Evolutionary conservation across 2,329 filamentous ascomycete genomes (phyloP).

Genomic region (Myriosclerotinia duriaeana): DNA sequence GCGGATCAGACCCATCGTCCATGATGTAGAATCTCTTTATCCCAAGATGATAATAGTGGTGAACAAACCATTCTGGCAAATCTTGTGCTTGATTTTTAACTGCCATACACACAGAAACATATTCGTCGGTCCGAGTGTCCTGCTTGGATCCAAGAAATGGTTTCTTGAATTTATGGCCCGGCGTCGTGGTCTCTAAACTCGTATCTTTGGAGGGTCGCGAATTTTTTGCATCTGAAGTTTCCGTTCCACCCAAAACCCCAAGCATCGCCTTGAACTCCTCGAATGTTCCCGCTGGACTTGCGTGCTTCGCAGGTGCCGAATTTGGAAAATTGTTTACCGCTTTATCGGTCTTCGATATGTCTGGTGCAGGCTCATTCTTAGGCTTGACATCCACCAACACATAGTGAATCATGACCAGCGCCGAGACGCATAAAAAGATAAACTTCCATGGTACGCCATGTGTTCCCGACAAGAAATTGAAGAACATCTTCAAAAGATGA

Average conservation of each 20-base stretch:
- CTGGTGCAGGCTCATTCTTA: neutral
- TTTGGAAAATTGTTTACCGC: neutral
- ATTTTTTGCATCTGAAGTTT: neutral
- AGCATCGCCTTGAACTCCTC: conserved; percentile 25
- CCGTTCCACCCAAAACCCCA: neutral
- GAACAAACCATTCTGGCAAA: conserved; percentile 36
- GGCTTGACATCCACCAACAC: conserved; percentile 18
- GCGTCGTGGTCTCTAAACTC: neutral
- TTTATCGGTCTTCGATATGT: neutral
- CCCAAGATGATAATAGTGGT: conserved; percentile 37
- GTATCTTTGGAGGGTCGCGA: neutral
- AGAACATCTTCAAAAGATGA: conserved; percentile 14
- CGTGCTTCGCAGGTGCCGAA: neutral
- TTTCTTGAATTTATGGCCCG: conserved; percentile 5
- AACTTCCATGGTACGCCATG: conserved; percentile 22
- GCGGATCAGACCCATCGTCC: conserved; percentile 36
- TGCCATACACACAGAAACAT: conserved; percentile 37
- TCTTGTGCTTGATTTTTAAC: conserved; percentile 34
- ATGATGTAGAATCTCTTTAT: conserved; percentile 38
- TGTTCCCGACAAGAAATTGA: conserved; percentile 9
- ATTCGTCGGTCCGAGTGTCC: conserved; percentile 26
- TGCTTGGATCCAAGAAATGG: conserved; percentile 19
- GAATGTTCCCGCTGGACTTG: conserved; percentile 19
- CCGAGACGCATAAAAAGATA: conserved; percentile 13
- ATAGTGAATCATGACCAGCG: conserved; percentile 19